Percentiles rank a stretch among this genome's conserved stretches.
phyloP scores from a whole-genome alignment of 139 green algal species.

The Chlamydomonas eustigma region DNA sequence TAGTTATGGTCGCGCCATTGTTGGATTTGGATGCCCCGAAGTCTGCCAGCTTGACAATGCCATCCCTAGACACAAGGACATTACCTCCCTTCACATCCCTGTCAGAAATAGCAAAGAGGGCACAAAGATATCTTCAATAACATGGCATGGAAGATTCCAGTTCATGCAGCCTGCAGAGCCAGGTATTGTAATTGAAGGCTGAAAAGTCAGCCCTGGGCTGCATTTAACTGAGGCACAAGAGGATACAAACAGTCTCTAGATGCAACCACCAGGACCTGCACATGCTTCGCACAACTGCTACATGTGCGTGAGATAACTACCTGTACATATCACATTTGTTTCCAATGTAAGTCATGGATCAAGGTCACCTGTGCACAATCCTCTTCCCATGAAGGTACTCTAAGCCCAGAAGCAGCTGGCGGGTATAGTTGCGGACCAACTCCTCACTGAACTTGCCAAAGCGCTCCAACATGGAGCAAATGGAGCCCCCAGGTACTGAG shows the following conservation, averaged over 20 bases:
- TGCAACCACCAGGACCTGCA: too few relatives aligned
- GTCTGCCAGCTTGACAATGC: conserved; percentile 86
- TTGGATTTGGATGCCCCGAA: conserved; percentile 9
- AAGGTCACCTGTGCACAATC: conserved; percentile 19
- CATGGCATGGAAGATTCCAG: too few relatives aligned
- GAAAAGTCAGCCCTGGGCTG: too few relatives aligned
- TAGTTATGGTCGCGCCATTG: conserved; percentile 36
- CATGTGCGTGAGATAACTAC: too few relatives aligned
- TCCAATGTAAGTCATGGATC: too few relatives aligned
- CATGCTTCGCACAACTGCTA: too few relatives aligned
- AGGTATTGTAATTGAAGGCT: too few relatives aligned
- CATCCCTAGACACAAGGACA: conserved; percentile 84
- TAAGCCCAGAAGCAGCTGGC: conserved; percentile 78
- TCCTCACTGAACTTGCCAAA: conserved; percentile 38
- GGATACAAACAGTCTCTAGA: not conserved
- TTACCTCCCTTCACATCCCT: conserved; percentile 94
- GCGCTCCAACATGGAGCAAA: conserved; percentile 72
- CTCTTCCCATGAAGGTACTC: conserved; percentile 82
- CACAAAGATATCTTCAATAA: too few relatives aligned
- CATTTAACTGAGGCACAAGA: too few relatives aligned
- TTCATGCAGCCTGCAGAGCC: too few relatives aligned
- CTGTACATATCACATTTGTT: too few relatives aligned
- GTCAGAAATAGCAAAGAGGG: conserved; percentile 60
- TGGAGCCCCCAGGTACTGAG: conserved; percentile 75
- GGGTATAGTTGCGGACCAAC: conserved; percentile 63